Base-by-base conservation (phyloP, 768 basidiomycete genomes). In the Serendipita indica region DNA sequence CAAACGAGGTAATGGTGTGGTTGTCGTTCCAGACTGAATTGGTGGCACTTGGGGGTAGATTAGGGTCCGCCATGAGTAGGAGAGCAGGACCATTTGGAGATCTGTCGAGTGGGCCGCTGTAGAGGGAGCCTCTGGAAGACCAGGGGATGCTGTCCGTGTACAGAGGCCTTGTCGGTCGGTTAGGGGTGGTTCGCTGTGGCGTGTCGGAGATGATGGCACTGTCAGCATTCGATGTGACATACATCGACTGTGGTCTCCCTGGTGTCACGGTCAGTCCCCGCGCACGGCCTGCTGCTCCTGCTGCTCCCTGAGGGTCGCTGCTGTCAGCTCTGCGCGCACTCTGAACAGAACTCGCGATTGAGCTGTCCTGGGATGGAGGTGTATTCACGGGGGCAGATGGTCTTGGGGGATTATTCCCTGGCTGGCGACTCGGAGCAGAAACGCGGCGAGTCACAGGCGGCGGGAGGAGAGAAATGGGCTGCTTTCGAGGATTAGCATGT, bases 1-100 rank as follows among this genome's bases (percentile, higher is more conserved):
- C 86, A 62, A 86, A 54, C 16, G 49, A 54, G 1, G 49, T 32
- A 5, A 43, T 25, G n/a, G 49, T 54, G 30, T 54, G 4, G 20
- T 28, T 28, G 22, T 54, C 49, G n/a, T 54, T n/a, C 49, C 49
- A 54, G 10, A 54, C 49, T 28, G 49, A 54, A 30, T 32, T 32
- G 7, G 20, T 54, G 30, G 49, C 49, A 27, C 49, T 54, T 10
- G 49, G 49, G 1, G 49, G 49, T 4, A 54, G 22, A 32, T 54
- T 54, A 22, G 49, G 49, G 2, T 54, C 49, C 3, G 49, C 20
- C 10, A 22, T 20, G 10, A 54, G 49, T 16, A 27, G 22, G 12
- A 20, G 16, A 25, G 20, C 20, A n/a, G n/a, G 20, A 16, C 30
- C 22, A n/a, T 54, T 54, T 18, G n/a, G 10, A 10, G 20, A 18